Conservation (phyloP, 352 stramenopile species). For the Phytophthora ohioensis region DNA sequence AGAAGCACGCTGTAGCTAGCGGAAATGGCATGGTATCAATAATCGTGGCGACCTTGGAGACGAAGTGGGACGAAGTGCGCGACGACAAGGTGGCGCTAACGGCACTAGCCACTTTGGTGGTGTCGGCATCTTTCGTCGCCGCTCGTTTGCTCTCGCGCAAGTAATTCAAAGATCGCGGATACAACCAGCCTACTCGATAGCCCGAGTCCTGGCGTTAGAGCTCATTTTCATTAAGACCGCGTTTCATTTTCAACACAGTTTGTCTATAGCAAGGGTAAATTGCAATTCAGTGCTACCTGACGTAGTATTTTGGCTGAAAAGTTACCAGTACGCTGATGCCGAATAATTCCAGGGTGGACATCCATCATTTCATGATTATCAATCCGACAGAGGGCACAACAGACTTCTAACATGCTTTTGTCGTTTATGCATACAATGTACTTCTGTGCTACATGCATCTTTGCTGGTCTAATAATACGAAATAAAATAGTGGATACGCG, state of each 20-base stretch:
- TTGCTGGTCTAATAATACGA: conserved; percentile 24
- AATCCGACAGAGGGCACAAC: not conserved
- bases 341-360: too few species aligned
- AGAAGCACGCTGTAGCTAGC: conserved; percentile 9
- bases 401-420: conserved; percentile 1
- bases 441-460: not conserved
- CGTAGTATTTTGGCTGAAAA: too few species aligned
- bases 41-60: conserved; percentile 19
- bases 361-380: too few species aligned
- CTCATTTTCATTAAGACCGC: not conserved
- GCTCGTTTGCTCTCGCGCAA: conserved; percentile 55
- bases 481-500: conserved; percentile 30
- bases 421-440: conserved; percentile 22
- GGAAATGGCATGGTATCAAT: conserved; percentile 23
- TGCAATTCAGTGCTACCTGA: not conserved
- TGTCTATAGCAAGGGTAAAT: not conserved
- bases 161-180: conserved; percentile 11
- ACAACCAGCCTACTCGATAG: not conserved
- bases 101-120: conserved; percentile 58
- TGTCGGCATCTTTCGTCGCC: conserved; percentile 59
- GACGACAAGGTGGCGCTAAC: conserved; percentile 66
- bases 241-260: not conserved
- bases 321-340: too few species aligned
- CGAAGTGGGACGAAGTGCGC: conserved; percentile 44
- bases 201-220: conserved; percentile 4